Base-by-base conservation (phyloP, 805 yeast species). In the Wickerhamomyces xylosicus region DNA sequence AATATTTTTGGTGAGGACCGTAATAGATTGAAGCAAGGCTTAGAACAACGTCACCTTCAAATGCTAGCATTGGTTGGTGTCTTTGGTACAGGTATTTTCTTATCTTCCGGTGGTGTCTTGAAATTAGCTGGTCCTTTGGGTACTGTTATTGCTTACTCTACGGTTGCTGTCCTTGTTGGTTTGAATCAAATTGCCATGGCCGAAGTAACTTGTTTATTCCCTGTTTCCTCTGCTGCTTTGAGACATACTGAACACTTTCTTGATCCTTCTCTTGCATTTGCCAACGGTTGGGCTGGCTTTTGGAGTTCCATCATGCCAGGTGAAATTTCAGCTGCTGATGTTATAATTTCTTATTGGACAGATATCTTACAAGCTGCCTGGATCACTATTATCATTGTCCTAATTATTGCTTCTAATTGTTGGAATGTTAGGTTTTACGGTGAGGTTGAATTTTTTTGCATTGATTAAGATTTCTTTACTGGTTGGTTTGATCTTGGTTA, bases 391-490 rank as follows among this genome's bases (percentile, higher is more conserved):
- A 60, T 69, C 38, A 60, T 61, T 5, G 50, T 64, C 2, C 46
- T 62, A 7, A 58, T 66, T 19, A 47, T 66, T 16, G 48, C 52
- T 2, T 52, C 59, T 13, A 69, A 68, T 40, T 47, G 57, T 5
- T 57, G 56, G 35, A 63, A 63, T 37, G 59, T 62, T 13, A 52
- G 55, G 38, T 56, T 66, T 33, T 72, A 69, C 41, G 79, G 76
- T 35, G 76, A 72, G 53, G 39, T 57, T 6, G 66, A 61, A 33
- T 82, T 79, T 84, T 77, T 70, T 81, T 45, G 61, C 47, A 1
- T 58, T 27, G 66, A 46, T 81, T 56, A 82, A 82, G 56, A 72
- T 82, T 19, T 43, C 78, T 34, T 69, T 81, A 14, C 66, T 81
- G 49, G 56, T 74, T 17, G 84, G 85, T 16, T 62, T 78, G 45